Percentiles rank a stretch among this genome's conserved stretches.
Evolutionary conservation across 257 asterid genomes (phyloP).

Genomic region (Nicotiana sylvestris): DNA sequence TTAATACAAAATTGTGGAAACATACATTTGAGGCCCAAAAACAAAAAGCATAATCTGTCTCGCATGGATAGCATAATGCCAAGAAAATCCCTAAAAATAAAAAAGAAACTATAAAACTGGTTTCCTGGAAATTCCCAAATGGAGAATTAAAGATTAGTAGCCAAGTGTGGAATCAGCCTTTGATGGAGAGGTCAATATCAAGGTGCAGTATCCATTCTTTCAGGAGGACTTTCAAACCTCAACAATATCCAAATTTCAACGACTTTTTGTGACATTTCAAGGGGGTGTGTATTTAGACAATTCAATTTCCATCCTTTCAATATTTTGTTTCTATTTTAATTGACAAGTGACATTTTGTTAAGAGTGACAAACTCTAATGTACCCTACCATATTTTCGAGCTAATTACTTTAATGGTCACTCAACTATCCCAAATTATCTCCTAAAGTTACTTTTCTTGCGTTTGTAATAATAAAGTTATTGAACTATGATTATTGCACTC

Average conservation of each 20-base stretch:
- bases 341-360: neutral
- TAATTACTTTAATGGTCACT: too few relatives aligned
- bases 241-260: slow-evolving; percentile 6
- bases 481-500: too few relatives aligned
- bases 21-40: too few relatives aligned
- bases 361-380: neutral
- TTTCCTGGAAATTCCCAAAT: slow-evolving; percentile 29
- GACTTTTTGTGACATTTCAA: slow-evolving; percentile 20
- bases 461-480: too few relatives aligned
- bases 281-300: slow-evolving; percentile 43
- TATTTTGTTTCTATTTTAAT: neutral
- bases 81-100: too few relatives aligned
- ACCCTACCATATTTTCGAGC: neutral
- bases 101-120: neutral
- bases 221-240: slow-evolving; percentile 25
- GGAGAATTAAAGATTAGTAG: neutral
- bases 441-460: too few relatives aligned
- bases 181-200: slow-evolving; percentile 26
- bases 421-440: too few relatives aligned
- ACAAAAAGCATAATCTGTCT: too few relatives aligned
- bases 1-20: too few relatives aligned
- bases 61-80: too few relatives aligned
- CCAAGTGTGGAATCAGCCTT: slow-evolving; percentile 11
- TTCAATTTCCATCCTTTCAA: slow-evolving; percentile 18
- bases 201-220: slow-evolving; percentile 11